Percentiles rank a stretch among this genome's conserved stretches.
Conservation (phyloP, 495 filamentous ascomycete genomes). For the Penicillium herquei region DNA sequence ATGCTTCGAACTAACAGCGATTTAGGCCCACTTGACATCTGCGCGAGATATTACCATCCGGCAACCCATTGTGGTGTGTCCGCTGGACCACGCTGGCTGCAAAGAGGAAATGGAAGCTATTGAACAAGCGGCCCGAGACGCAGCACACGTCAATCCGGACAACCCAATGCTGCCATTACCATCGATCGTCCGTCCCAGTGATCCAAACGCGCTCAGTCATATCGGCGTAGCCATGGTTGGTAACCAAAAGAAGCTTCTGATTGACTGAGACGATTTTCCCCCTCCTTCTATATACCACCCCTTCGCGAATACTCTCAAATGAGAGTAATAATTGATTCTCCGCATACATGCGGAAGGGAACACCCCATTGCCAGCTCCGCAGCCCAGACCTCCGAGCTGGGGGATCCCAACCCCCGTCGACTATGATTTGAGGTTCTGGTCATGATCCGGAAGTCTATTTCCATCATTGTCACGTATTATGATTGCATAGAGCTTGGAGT, state of each 20-base stretch:
- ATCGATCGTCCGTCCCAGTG: constrained; percentile 74
- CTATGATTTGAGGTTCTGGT: constrained; percentile 2
- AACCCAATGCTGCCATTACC: constrained; percentile 86
- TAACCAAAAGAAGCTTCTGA: constrained; percentile 81
- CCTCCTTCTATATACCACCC: neutral
- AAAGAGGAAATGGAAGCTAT: constrained; percentile 99
- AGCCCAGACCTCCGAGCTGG: neutral
- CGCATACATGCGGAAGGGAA: neutral
- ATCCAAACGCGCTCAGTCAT: constrained; percentile 70
- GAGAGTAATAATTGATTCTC: constrained; percentile 8
- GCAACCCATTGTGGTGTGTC: constrained; percentile 94
- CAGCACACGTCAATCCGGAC: constrained; percentile 77
- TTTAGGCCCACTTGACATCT: constrained; percentile 83
- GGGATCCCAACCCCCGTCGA: neutral
- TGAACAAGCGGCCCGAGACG: constrained; percentile 90
- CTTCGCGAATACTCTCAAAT: neutral
- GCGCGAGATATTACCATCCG: constrained; percentile 87
- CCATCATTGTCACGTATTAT: constrained; percentile 32
- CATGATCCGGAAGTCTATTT: constrained; percentile 1
- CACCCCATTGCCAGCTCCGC: neutral
- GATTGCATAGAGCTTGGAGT: constrained; percentile 48
- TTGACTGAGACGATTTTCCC: constrained; percentile 64
- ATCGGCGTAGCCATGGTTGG: constrained; percentile 85
- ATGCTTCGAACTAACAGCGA: constrained; percentile 4
- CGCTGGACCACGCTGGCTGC: constrained; percentile 90